Base-by-base conservation (phyloP, 257 asterid species). In the Solanum sparsipilum region DNA sequence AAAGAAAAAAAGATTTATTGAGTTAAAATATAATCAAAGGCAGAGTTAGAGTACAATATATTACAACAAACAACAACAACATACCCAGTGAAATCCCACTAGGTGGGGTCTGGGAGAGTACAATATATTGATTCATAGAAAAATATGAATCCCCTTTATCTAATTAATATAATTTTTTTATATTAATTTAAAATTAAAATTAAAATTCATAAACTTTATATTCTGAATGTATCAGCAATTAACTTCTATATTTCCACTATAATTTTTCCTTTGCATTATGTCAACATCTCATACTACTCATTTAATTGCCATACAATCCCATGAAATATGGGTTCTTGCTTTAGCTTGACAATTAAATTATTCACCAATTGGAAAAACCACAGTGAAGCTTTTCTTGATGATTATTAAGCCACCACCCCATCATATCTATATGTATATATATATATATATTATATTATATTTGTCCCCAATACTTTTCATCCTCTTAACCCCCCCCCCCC, bases 351-450 rank as follows among this genome's bases (percentile, higher is more conserved):
- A 67, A 60, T 71, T 44, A 5, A 46, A 38, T 76, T 29, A 87
- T 76, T 63, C 75, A 67, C 44, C 73, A 88, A 68, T 68, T 63
- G 87, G 81, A 67, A 85, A 44, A 85, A 36, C 25, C 75, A 85
- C 41, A 58, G 81, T 63, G 78, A 85, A 85, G 58, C 67, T 71
- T 35, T 85, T 85, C 39, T 25, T 44, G 13, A 9, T 84, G 88
- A 91, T 75, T 72, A 86, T 89, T 63, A 84, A 87, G 76, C 88
- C 90, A 87, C 89, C 90, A 60, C 79, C 90, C 90, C 35, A 73
- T 86, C 73, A 46, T 86, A 16, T 44, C 58, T 82, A 48, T 87
- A 76, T 68, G 10, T 68, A 31, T 31, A 31, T 13, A 65, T 23
- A 65, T 65, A 65, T 15, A 15, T 15, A 60, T 65, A 65, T 9